Conservation (phyloP, 441 rosid genomes). For the Pelargonium australe region DNA sequence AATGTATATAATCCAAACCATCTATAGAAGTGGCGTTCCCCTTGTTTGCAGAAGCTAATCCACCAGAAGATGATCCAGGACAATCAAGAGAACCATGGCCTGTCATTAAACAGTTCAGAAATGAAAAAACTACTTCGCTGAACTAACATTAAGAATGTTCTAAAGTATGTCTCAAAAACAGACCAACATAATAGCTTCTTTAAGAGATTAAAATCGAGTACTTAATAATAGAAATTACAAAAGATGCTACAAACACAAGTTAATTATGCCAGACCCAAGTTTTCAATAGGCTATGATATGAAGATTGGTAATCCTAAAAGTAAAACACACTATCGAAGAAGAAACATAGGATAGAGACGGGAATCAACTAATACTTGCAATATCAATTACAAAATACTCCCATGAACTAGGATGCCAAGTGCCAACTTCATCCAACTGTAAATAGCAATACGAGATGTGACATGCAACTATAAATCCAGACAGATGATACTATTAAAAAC, state of each 20-base stretch:
- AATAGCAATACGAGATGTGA: no score
- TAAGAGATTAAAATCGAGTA: not conserved
- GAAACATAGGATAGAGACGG: not conserved
- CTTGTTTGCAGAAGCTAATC: conserved; percentile 36
- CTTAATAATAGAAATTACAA: not conserved
- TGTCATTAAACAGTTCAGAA: conserved; percentile 32
- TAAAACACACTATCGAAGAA: not conserved
- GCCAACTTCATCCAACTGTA: no score
- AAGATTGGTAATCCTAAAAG: not conserved
- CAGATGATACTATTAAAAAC: no score
- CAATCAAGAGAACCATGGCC: conserved; percentile 44
- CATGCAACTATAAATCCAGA: no score
- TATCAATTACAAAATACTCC: not conserved
- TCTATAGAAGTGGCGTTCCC: conserved; percentile 30
- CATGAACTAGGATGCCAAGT: not conserved
- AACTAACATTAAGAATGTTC: not conserved
- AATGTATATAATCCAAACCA: conserved; percentile 37
- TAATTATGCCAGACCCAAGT: not conserved
- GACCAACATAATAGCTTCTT: not conserved
- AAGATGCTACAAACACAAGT: not conserved
- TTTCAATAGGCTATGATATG: not conserved
- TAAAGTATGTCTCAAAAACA: not conserved
- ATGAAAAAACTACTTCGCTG: not conserved
- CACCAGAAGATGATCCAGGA: conserved; percentile 57
- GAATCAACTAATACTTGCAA: not conserved